Evolutionary conservation across 345 rosid genomes (phyloP).

Genomic region (Bruguiera parviflora): DNA sequence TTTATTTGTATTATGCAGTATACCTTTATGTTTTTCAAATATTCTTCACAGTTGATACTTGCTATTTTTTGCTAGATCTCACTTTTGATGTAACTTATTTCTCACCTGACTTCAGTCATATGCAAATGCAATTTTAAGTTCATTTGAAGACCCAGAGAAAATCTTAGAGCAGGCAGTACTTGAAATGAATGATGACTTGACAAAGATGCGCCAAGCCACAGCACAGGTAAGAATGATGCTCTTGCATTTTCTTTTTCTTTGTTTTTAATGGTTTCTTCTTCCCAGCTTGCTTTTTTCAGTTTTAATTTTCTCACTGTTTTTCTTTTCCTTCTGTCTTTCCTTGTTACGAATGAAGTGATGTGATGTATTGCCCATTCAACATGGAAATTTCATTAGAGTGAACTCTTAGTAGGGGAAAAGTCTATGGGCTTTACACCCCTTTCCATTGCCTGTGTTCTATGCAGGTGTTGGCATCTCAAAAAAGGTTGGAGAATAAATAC

Average conservation of each 20-base stretch:
- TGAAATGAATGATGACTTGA: constrained; percentile 80
- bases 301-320: constrained; percentile 1
- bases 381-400: neutral
- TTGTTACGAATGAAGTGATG: neutral
- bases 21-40: neutral
- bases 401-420: neutral
- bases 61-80: neutral
- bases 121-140: constrained; percentile 64
- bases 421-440: neutral
- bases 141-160: constrained; percentile 81
- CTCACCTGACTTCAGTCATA: constrained; percentile 53
- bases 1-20: constrained; percentile 4
- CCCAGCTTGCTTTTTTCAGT: neutral
- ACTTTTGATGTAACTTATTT: constrained; percentile 7
- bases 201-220: constrained; percentile 82
- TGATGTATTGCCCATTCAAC: neutral
- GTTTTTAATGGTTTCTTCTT: no score
- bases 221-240: constrained; percentile 56
- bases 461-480: constrained; percentile 77
- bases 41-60: neutral
- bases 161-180: constrained; percentile 72
- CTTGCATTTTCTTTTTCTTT: constrained; percentile 4
- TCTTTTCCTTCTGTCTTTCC: neutral
- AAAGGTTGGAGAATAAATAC: constrained; percentile 66
- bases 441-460: constrained; percentile 3